These are phyloP conservation scores for Phyllostachys edulis DNA, from an alignment of 176 grass and related monocot genomes.

Conservation along the genomic window DNA sequence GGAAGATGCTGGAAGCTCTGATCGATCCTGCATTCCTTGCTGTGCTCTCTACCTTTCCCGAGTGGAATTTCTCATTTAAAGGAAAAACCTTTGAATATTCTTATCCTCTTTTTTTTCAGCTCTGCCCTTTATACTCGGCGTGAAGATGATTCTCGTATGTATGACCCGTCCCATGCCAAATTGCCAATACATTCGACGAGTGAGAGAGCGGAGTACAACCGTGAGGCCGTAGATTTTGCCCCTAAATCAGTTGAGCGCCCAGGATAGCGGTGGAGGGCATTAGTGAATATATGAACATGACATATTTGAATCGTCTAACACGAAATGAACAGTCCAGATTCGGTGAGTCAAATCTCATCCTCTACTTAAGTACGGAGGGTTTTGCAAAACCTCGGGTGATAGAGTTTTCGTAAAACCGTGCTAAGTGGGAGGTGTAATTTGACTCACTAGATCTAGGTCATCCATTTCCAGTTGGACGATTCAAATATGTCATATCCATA, in stretches of 20 bases:
- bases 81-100: slow-evolving; percentile 41
- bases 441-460: too few relatives aligned
- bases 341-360: too few relatives aligned
- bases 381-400: too few relatives aligned
- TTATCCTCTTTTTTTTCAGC: background rate
- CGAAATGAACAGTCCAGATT: too few relatives aligned
- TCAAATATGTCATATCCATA: too few relatives aligned
- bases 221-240: background rate
- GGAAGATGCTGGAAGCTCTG: slow-evolving; percentile 32
- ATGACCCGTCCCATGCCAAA: background rate
- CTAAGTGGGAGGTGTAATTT: too few relatives aligned
- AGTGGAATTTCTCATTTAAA: slow-evolving; percentile 15
- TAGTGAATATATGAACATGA: too few relatives aligned
- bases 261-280: too few relatives aligned
- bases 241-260: background rate
- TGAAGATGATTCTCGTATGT: background rate
- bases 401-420: too few relatives aligned
- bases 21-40: background rate
- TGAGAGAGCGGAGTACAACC: background rate
- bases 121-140: background rate
- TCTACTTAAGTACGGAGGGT: too few relatives aligned
- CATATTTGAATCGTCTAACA: too few relatives aligned
- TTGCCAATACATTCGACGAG: background rate
- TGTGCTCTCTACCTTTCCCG: background rate
- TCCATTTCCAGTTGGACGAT: too few relatives aligned